Evolutionary conservation across 257 asterid species (phyloP), one percentile per base, ranked within the genome.

Genomic region (Marsdenia floribunda): DNA sequence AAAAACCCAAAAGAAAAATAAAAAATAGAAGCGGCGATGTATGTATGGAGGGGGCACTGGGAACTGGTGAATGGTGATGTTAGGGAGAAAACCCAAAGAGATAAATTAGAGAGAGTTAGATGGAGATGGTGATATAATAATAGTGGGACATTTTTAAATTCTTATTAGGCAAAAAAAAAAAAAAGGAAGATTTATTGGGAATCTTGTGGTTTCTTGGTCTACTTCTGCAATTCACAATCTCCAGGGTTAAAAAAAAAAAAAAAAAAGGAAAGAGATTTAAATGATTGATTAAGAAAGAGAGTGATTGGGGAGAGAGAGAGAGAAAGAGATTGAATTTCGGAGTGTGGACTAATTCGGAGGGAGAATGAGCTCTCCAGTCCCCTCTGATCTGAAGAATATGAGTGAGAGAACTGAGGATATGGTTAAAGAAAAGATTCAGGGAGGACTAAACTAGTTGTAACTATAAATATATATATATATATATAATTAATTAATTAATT

Each of bases 191-290:
- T 73, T 79, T 74, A 14, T 5, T 80, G 85, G 79, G 90, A 83
- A 90, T 83, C 90, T 78, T 77, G 77, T 74, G 87, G 88, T 85
- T 86, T 83, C 75, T 81, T 77, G 75, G n/a, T 37, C 80, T 59
- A 75, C 75, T 66, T 80, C 53, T 75, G 68, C 74, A 21, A 53
- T 53, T 16, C 59, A 53, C 24, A 55, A 55, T 55, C 24, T 55
- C 61, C 61, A 74, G 52, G 68, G 69, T 19, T 44, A 66, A 76
- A 66, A 29, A 29, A 29, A 1, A 29, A 1, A 29, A 29, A 29
- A 29, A 1, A 1, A 29, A 29, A 40, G 71, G 52, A 40, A 59
- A 59, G 64, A 73, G 82, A 70, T 58, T 60, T 70, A 40, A 77
- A 70, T 79, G 84, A 80, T 79, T 76, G 86, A 85, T 79, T 69